Percentiles rank a stretch among this genome's conserved stretches.
These are phyloP conservation scores for Scedosporium minutisporum DNA, from an alignment of 2,329 filamentous ascomycete species.

Conservation along the genomic window DNA sequence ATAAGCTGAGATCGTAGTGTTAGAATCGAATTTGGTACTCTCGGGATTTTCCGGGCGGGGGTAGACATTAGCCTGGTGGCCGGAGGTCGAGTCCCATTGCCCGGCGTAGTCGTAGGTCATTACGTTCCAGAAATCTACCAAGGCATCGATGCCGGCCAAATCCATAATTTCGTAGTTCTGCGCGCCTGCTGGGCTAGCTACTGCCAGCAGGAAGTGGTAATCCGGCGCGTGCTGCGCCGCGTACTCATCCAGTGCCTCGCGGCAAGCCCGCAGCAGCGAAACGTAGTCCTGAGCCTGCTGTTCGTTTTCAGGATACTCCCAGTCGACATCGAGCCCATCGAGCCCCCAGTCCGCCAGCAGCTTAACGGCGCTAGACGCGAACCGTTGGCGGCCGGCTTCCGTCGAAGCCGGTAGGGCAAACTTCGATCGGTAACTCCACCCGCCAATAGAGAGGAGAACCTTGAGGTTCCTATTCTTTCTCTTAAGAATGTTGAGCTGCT, in stretches of 20 bases:
- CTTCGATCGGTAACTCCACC: constrained; percentile 68
- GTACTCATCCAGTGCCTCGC: constrained; percentile 32
- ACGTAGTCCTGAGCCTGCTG: constrained; percentile 31
- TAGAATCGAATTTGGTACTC: constrained; percentile 60
- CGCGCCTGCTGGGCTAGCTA: constrained; percentile 38
- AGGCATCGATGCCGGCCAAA: constrained; percentile 41
- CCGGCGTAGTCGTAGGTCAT: constrained; percentile 68
- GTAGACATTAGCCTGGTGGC: constrained; percentile 63
- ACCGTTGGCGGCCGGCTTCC: constrained; percentile 48
- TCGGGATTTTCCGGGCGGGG: constrained; percentile 36
- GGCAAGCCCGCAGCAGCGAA: constrained; percentile 30
- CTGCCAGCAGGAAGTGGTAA: constrained; percentile 41
- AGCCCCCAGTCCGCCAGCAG: constrained; percentile 60
- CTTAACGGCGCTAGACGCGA: constrained; percentile 59
- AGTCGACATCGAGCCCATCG: constrained; percentile 48
- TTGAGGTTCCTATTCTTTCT: constrained; percentile 69
- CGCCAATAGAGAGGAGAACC: constrained; percentile 70
- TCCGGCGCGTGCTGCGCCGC: constrained; percentile 26
- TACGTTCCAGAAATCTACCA: constrained; percentile 49
- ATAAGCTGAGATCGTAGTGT: constrained; percentile 57
- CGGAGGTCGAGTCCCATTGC: constrained; percentile 51
- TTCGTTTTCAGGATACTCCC: constrained; percentile 38
- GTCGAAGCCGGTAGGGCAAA: constrained; percentile 58
- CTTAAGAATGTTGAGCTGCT: constrained; percentile 69
- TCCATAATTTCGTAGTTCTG: constrained; percentile 40